Evolutionary conservation across 257 asterid genomes (phyloP).

Genomic region (Capsicum chinense): DNA sequence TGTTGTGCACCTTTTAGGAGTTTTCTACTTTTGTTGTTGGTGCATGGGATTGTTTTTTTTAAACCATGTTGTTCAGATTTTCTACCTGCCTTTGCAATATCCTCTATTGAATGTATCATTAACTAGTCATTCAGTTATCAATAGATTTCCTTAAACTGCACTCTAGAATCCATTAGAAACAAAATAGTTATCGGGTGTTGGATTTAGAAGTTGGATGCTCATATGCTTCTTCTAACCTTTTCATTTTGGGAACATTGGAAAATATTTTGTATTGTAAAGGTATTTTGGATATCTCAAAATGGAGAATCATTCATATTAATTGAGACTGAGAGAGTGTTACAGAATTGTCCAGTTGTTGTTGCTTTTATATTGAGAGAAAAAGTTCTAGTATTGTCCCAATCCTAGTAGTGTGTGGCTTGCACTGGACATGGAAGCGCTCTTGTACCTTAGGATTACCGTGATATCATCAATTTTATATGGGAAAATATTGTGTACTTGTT

Average conservation of each 20-base stretch:
- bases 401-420: too few species aligned
- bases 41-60: neutral
- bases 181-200: neutral
- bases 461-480: too few species aligned
- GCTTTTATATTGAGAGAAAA: too few species aligned
- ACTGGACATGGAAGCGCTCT: too few species aligned
- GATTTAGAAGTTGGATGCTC: conserved; percentile 14
- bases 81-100: neutral
- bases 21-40: neutral
- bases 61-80: neutral
- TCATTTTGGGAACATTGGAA: neutral
- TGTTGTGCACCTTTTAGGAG: neutral
- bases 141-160: neutral
- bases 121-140: neutral
- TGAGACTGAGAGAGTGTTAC: too few species aligned
- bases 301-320: too few species aligned
- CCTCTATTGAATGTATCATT: neutral
- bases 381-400: too few species aligned
- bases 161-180: conserved; percentile 2
- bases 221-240: neutral
- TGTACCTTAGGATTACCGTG: too few species aligned
- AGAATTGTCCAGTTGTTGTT: too few species aligned
- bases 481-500: too few species aligned
- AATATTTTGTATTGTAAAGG: neutral
- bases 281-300: neutral